Evolutionary conservation across 139 green algal species (phyloP).

Genomic region (Chlorella sp.): DNA sequence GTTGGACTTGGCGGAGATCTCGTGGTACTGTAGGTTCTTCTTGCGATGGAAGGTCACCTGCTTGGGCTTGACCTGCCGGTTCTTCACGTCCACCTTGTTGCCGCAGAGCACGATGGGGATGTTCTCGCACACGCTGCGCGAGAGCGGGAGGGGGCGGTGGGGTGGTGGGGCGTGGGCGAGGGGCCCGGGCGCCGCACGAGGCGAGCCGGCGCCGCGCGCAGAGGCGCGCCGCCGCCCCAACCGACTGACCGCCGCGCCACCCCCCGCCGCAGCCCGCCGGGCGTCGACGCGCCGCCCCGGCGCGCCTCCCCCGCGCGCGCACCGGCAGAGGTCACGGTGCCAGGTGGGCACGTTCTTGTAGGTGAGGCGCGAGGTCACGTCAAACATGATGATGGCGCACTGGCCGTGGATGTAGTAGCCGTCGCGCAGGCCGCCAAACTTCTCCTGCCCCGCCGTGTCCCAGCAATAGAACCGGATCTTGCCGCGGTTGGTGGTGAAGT

Average conservation of each 20-base stretch:
- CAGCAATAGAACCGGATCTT: constrained; percentile 99
- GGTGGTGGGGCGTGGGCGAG: neutral
- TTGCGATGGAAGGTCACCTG: constrained; percentile 96
- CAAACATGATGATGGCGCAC: constrained; percentile 99
- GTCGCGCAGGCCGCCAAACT: constrained; percentile 98
- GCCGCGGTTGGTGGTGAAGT: constrained; percentile 98
- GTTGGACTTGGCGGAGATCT: constrained; percentile 99
- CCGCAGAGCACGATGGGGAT: constrained; percentile 99
- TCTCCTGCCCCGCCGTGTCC: constrained; percentile 99
- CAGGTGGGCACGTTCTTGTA: constrained; percentile 99
- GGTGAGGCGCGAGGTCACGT: constrained; percentile 98
- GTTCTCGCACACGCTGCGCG: constrained; percentile 94
- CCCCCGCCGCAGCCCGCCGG: too few relatives aligned
- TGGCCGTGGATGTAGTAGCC: constrained; percentile 99
- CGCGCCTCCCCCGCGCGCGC: neutral
- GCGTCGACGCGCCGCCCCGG: neutral
- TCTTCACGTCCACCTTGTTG: constrained; percentile 99
- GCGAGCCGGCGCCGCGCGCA: too few relatives aligned
- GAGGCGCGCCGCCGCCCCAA: too few relatives aligned
- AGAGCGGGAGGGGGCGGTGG: neutral
- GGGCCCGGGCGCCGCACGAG: neutral
- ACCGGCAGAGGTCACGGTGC: constrained; percentile 96
- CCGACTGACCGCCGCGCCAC: too few relatives aligned
- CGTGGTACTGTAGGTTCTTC: constrained; percentile 99
- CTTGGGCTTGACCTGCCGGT: constrained; percentile 99